phyloP scores from a whole-genome alignment of 1,284 basidiomycete genomes.

The Testicularia cyperi region DNA sequence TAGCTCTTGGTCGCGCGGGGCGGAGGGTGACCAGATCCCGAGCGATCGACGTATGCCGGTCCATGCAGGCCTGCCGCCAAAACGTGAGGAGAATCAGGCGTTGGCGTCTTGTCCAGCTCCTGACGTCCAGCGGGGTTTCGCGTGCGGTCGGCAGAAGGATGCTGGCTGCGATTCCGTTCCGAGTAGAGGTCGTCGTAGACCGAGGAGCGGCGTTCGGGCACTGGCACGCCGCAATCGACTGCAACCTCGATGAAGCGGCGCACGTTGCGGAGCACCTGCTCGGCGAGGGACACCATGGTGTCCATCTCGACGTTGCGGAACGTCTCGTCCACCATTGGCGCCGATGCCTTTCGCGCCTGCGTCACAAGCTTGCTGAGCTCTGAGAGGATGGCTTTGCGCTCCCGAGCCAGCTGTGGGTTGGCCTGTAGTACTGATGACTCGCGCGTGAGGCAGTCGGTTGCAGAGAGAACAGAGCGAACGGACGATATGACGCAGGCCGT shows the following conservation, averaged over 20 bases:
- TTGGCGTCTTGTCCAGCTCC: slow-evolving; percentile 50
- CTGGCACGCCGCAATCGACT: slow-evolving; percentile 74
- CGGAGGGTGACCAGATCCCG: too few relatives aligned
- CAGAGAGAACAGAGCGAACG: slow-evolving; percentile 82
- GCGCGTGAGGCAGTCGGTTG: slow-evolving; percentile 81
- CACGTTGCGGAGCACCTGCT: slow-evolving; percentile 63
- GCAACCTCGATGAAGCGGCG: slow-evolving; percentile 67
- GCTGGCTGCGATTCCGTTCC: slow-evolving; percentile 6
- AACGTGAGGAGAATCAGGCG: slow-evolving; percentile 34
- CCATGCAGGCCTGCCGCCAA: not conserved
- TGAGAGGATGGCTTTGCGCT: slow-evolving; percentile 79
- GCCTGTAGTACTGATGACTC: slow-evolving; percentile 74
- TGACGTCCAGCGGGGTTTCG: slow-evolving; percentile 3
- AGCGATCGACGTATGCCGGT: not conserved
- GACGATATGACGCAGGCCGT: slow-evolving; percentile 83
- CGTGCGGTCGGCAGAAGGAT: not conserved
- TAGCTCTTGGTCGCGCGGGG: slow-evolving; percentile 10
- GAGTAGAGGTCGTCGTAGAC: slow-evolving; percentile 50
- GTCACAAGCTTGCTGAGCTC: slow-evolving; percentile 81
- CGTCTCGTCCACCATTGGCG: slow-evolving; percentile 40
- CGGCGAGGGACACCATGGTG: slow-evolving; percentile 62
- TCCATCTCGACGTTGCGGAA: slow-evolving; percentile 58
- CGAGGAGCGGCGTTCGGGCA: slow-evolving; percentile 65
- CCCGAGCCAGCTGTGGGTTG: slow-evolving; percentile 71
- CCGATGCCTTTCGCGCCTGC: slow-evolving; percentile 74